These are phyloP conservation scores for Cyclotella distinguenda DNA, from an alignment of 108 stramenopile species.

Conservation along the genomic window DNA sequence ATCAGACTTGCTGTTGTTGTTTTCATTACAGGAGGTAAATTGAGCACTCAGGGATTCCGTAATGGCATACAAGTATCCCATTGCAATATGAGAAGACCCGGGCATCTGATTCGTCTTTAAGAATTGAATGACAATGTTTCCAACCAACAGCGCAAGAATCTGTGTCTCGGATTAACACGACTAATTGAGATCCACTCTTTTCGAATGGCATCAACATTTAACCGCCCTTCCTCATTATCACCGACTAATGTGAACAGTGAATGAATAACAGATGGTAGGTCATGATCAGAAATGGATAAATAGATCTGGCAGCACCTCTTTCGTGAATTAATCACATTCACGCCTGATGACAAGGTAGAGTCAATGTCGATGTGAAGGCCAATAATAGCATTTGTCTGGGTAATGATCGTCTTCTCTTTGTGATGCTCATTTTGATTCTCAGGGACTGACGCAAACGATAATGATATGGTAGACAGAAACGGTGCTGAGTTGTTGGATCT, in stretches of 20 bases:
- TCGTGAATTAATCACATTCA: not conserved
- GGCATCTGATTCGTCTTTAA: conserved; percentile 19
- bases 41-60: conserved; percentile 14
- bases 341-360: not conserved
- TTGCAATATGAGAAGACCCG: conserved; percentile 21
- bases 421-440: not conserved
- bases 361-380: not conserved
- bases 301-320: conserved; percentile 30
- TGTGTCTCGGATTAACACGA: not conserved
- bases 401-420: not conserved
- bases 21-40: not conserved
- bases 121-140: conserved; percentile 35
- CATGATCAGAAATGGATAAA: conserved; percentile 39
- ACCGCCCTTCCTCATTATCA: conserved; percentile 20
- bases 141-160: conserved; percentile 22
- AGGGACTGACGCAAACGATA: conserved; percentile 11
- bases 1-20: not conserved
- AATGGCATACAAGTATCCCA: conserved; percentile 25
- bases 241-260: conserved; percentile 31
- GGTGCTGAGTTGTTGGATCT: conserved; percentile 34
- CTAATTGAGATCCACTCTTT: conserved; percentile 27
- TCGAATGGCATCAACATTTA: conserved; percentile 30
- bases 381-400: not conserved
- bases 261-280: conserved; percentile 39
- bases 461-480: conserved; percentile 26